Conservation (phyloP, 1,284 basidiomycete species). For the Flammula alnicola region DNA sequence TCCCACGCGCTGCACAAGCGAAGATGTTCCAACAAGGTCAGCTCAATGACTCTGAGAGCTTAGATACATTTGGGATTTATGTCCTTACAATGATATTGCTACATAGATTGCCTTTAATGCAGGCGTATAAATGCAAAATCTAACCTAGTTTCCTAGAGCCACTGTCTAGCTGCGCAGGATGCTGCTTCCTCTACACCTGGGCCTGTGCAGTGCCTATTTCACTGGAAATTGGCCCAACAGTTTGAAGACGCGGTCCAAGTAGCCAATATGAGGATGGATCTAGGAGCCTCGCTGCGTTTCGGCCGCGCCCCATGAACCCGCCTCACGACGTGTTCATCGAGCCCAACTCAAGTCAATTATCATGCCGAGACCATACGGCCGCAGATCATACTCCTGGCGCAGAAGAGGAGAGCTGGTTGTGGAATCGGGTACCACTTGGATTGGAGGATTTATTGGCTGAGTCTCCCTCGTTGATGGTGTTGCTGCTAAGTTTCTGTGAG, state of each 20-base stretch:
- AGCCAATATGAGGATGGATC: no score
- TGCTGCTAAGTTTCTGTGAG: not conserved
- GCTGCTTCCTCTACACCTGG: no score
- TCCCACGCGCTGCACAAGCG: conserved; percentile 25
- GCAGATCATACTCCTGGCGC: conserved; percentile 68
- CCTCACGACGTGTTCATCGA: conserved; percentile 27
- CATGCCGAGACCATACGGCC: conserved; percentile 71
- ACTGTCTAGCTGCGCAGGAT: no score
- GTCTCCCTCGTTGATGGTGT: not conserved
- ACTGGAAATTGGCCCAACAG: no score
- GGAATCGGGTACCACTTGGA: not conserved
- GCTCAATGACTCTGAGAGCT: no score
- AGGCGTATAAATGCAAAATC: no score
- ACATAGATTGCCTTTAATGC: conserved; percentile 2
- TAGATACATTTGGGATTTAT: no score
- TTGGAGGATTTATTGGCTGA: not conserved
- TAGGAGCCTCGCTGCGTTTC: no score
- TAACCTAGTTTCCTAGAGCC: no score
- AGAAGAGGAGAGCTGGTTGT: conserved; percentile 22
- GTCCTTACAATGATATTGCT: conserved; percentile 3
- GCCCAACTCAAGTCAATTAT: conserved; percentile 76
- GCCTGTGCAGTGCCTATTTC: no score
- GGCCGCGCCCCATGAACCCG: no score
- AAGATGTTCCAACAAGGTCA: not conserved
- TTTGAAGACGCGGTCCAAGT: no score